A percentile compares a stretch with the other conserved stretches of the same genome.
Conservation (phyloP, 2,329 filamentous ascomycete genomes). For the Verticillium zaregamsianum region DNA sequence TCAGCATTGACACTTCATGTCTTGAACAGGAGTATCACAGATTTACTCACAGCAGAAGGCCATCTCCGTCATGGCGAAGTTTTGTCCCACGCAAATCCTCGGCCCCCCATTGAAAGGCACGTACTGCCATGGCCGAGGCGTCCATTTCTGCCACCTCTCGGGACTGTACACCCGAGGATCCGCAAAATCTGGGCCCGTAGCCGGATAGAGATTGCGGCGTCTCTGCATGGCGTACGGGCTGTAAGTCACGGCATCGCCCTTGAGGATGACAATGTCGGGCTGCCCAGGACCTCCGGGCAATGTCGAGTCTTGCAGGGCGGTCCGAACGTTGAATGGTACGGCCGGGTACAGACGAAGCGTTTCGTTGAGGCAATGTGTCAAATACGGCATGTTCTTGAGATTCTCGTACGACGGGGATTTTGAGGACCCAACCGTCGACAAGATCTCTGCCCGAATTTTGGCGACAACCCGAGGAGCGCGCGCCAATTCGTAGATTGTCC, state of each 20-base stretch:
- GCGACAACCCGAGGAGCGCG: slow-evolving; percentile 33
- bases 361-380: slow-evolving; percentile 70
- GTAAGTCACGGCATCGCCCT: slow-evolving; percentile 43
- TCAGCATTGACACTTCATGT: neutral
- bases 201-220: slow-evolving; percentile 42
- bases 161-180: slow-evolving; percentile 39
- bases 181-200: slow-evolving; percentile 29
- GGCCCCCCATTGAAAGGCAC: slow-evolving; percentile 31
- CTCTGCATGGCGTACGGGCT: slow-evolving; percentile 49
- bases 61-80: slow-evolving; percentile 57
- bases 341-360: slow-evolving; percentile 72
- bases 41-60: slow-evolving; percentile 37
- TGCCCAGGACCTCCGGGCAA: slow-evolving; percentile 46
- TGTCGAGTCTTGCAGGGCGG: slow-evolving; percentile 67
- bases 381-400: slow-evolving; percentile 65
- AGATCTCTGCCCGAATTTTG: slow-evolving; percentile 35
- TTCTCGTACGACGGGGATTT: slow-evolving; percentile 18
- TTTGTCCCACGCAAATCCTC: slow-evolving; percentile 48
- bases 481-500: slow-evolving; percentile 39
- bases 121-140: slow-evolving; percentile 49
- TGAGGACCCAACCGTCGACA: slow-evolving; percentile 44
- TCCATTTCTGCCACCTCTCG: slow-evolving; percentile 47
- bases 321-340: slow-evolving; percentile 75
- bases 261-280: slow-evolving; percentile 37
- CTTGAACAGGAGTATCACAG: neutral